Evolutionary conservation across 129 eudicot species (phyloP).

Genomic region (Heracleum sosnowskyi): DNA sequence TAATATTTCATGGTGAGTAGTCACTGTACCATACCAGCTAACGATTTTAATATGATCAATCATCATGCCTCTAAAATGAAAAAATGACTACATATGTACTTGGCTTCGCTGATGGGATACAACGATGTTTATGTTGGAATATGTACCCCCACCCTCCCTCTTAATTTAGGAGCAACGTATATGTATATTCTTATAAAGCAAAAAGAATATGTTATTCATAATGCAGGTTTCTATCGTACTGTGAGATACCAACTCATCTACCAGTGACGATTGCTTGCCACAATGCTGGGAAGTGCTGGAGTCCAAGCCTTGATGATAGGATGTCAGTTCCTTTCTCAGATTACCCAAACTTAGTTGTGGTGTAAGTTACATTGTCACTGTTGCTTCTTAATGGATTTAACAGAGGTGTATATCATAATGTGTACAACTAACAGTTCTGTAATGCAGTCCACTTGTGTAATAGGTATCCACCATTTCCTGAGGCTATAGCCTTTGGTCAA

Average conservation of each 20-base stretch:
- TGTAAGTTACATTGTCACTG: conserved; percentile 45
- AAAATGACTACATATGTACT: background rate
- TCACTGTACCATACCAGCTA: background rate
- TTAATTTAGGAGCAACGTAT: background rate
- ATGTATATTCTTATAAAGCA: background rate
- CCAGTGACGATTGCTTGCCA: conserved; percentile 82
- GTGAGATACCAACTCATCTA: conserved; percentile 60
- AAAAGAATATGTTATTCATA: background rate
- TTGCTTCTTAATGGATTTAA: conserved; percentile 11
- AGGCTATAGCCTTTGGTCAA: conserved; percentile 76
- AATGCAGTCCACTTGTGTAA: conserved; percentile 23
- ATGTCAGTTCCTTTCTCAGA: conserved; percentile 52
- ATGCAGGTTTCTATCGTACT: conserved; percentile 71
- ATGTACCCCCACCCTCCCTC: background rate
- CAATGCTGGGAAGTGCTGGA: conserved; percentile 83
- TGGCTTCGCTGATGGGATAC: background rate
- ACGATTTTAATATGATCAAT: background rate
- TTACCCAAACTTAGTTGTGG: conserved; percentile 63
- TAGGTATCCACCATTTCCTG: conserved; percentile 96
- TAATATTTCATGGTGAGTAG: conserved; percentile 63
- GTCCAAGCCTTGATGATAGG: conserved; percentile 57
- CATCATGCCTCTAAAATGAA: background rate
- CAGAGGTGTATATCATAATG: conserved; percentile 5
- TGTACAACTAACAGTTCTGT: conserved; percentile 19
- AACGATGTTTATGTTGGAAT: background rate